Base-by-base conservation (phyloP, 345 rosid species). In the Kernera saxatilis region DNA sequence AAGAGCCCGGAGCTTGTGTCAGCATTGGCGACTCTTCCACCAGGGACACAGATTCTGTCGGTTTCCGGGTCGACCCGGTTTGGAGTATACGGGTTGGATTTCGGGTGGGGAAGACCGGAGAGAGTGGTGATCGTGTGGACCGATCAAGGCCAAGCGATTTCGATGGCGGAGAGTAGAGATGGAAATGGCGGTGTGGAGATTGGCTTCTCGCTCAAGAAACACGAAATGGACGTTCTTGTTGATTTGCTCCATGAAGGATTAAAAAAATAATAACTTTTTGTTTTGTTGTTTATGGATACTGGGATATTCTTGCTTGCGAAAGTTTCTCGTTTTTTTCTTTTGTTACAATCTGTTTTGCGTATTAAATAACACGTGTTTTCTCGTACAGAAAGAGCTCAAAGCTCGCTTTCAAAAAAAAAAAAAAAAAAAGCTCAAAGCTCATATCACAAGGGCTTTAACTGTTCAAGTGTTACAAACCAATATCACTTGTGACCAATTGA, bases 101-200 rank as follows among this genome's bases (percentile, higher is more conserved):
- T 69, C 18, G 79, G 76, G 46, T 70, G 75, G 81, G 77, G 77
- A 0, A 72, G 4, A 65, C 81, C 74, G 10, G 70, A 27, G 17
- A 66, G 13, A 25, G 70, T 67, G 7, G 30, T 4, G 51, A 0
- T 72, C 26, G 64, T 65, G 40, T 72, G 69, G 15, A 67, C 36
- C 0, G 70, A 72, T 55, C 56, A 72, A 30, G 40, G 41, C 1
- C 49, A 23, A 32, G 53, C 39, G 19, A 44, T 77, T 2, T 82
- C 72, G 0, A 14, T 79, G 70, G 68, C 62, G 29, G 75, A 69
- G 14, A 73, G 27, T 33, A 71, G 57, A 68, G 57, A 75, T 26
- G 79, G 72, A 2, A 58, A 15, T 8, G 82, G 78, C 8, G 81
- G 79, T 2, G 77, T 82, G 2, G 82, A 78, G 45, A 5, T 81